A percentile compares a stretch with the other conserved stretches of the same genome.
Conservation (phyloP, 257 asterid species). For the Verbascum thapsus region DNA sequence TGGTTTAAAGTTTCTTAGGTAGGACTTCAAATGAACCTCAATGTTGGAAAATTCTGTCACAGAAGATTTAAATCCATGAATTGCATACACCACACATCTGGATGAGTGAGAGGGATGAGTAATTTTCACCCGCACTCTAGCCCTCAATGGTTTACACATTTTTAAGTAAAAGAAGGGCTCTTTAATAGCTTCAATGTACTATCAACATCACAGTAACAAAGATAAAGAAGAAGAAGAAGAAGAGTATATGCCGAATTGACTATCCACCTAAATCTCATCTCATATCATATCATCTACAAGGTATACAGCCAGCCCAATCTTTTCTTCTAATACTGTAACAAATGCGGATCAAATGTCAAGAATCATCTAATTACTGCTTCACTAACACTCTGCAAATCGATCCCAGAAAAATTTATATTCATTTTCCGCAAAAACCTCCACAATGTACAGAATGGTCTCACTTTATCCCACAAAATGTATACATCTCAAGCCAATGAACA, state of each 20-base stretch:
- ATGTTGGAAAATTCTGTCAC: too few species aligned
- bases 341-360: conserved; percentile 17
- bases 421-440: not conserved
- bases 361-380: conserved; percentile 1
- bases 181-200: too few species aligned
- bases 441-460: conserved; percentile 1
- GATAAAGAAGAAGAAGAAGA: not conserved
- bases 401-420: conserved; percentile 7
- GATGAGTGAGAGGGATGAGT: too few species aligned
- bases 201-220: too few species aligned
- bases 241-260: not conserved
- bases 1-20: too few species aligned
- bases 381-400: not conserved
- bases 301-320: conserved; percentile 3
- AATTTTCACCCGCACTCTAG: too few species aligned
- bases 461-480: conserved; percentile 1
- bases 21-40: too few species aligned
- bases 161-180: too few species aligned
- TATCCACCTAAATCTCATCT: conserved; percentile 11
- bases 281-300: conserved; percentile 15
- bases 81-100: too few species aligned
- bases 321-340: conserved; percentile 16
- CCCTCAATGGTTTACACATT: too few species aligned
- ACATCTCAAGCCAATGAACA: conserved; percentile 62
- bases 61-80: too few species aligned